A percentile compares a stretch with the other conserved stretches of the same genome.
These are phyloP conservation scores for Trichoderma gracile DNA, from an alignment of 2,329 filamentous ascomycete species.

Conservation along the genomic window DNA sequence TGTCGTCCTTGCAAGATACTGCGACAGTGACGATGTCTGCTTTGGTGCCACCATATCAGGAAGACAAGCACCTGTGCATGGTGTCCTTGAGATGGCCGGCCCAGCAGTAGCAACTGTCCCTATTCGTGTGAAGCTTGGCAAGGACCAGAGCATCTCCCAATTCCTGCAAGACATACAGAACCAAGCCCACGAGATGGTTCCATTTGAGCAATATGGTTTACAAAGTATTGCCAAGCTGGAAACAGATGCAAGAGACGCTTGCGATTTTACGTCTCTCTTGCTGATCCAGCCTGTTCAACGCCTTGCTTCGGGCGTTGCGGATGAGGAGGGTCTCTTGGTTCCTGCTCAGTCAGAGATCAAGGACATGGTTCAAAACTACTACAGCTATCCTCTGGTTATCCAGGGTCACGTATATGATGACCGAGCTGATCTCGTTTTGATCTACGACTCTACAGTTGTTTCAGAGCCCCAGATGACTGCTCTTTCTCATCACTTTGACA, in stretches of 20 bases:
- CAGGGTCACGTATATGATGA: constrained; percentile 20
- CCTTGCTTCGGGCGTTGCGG: background rate
- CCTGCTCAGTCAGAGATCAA: background rate
- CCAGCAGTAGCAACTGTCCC: constrained; percentile 38
- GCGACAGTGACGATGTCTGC: constrained; percentile 30
- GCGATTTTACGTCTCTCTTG: constrained; percentile 35
- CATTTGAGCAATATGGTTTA: constrained; percentile 31
- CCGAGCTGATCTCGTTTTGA: constrained; percentile 11
- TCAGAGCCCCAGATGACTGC: background rate
- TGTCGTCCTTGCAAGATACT: constrained; percentile 30
- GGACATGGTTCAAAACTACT: constrained; percentile 22
- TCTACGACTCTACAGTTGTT: constrained; percentile 19
- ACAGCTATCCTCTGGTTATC: constrained; percentile 21
- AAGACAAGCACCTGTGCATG: constrained; percentile 33
- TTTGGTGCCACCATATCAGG: constrained; percentile 37
- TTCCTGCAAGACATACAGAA: constrained; percentile 27
- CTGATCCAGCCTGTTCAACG: constrained; percentile 31
- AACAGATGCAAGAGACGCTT: constrained; percentile 27
- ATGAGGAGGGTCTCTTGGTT: background rate
- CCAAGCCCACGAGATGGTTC: constrained; percentile 19
- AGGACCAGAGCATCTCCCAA: constrained; percentile 20
- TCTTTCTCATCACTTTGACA: constrained; percentile 17
- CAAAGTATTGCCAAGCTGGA: constrained; percentile 29
- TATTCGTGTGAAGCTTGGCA: constrained; percentile 28
- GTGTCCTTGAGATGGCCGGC: constrained; percentile 34